Base-by-base conservation (phyloP, 768 basidiomycete species). In the Suillus placidus region DNA sequence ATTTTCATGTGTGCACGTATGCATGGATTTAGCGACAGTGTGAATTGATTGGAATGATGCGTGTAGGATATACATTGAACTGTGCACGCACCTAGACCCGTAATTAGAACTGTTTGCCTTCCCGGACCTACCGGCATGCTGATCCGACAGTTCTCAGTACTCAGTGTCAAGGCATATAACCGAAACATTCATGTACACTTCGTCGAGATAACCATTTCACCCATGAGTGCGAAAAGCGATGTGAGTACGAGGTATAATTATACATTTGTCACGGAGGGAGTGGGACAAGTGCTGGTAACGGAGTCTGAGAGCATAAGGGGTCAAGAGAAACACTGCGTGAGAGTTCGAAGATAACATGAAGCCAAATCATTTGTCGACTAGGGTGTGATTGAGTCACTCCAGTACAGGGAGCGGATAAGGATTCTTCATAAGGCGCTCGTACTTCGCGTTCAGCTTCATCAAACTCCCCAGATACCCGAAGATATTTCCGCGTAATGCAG, bases 401-500 rank as follows among this genome's bases (percentile, higher is more conserved):
- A 23, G 4, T 20, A 45, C 43, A 23, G 51, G 51, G 26, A 52
- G 51, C 4, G 51, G 77, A 47, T 80, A 78, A 12, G 51, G 65
- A 62, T 79, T 80, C 61, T 71, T 68, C 73, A 80, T 62, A 52
- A 81, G 65, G 32, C 75, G 68, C 55, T 62, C 58, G 45, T 73
- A 74, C 62, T 68, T 73, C 51, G 72, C 71, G 62, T 71, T 71
- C 54, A 73, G 71, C 63, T 67, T 65, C 37, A 74, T 72, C 51
- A 67, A 64, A 9, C 49, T 67, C 34, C 61, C 57, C 35, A 78
- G 68, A 64, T 76, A 77, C 45, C 70, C 65, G 52, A 72, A 76
- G 10, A 80, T 65, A 26, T 70, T 66, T 20, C 82, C 81, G 34
- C 69, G 55, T 20, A 80, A 68, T 37, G 73, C 74, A 1, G 79